phyloP scores from a whole-genome alignment of 306 rosid species.

The Begonia loranthoides region DNA sequence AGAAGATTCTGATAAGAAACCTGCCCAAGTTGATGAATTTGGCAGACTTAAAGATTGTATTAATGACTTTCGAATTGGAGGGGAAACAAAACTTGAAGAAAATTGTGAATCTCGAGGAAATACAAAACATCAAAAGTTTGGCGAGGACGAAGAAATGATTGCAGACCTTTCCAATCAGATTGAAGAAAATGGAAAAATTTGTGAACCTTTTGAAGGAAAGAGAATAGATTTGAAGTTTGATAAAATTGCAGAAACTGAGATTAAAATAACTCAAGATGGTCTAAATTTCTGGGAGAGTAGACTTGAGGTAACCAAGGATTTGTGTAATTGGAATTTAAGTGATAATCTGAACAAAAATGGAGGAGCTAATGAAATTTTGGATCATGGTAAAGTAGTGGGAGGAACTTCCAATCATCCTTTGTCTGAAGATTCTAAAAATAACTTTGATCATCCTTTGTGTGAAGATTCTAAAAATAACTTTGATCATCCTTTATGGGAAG shows the following conservation, averaged over 20 bases:
- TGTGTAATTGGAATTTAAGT: slow-evolving; percentile 23
- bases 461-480: slow-evolving; percentile 18
- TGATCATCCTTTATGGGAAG: slow-evolving; percentile 18
- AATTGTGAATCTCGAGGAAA: slow-evolving; percentile 21
- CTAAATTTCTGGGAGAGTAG: slow-evolving; percentile 17
- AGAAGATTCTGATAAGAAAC: slow-evolving; percentile 20
- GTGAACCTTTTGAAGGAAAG: slow-evolving; percentile 10
- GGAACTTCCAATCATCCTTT: background rate
- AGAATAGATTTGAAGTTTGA: slow-evolving; percentile 7
- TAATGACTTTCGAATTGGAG: slow-evolving; percentile 17
- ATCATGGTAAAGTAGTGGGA: slow-evolving; percentile 16
- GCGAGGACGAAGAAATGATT: slow-evolving; percentile 22
- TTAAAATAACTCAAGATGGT: slow-evolving; percentile 19
- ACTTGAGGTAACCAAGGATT: slow-evolving; percentile 20
- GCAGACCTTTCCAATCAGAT: slow-evolving; percentile 20
- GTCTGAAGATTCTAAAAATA: slow-evolving; percentile 15
- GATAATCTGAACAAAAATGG: slow-evolving; percentile 18
- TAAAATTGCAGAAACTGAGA: slow-evolving; percentile 15
- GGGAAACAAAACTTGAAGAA: slow-evolving; percentile 20
- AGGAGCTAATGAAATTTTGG: slow-evolving; percentile 18
- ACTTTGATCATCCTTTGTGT: slow-evolving; percentile 7
- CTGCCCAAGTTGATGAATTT: slow-evolving; percentile 17
- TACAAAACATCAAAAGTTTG: slow-evolving; percentile 20
- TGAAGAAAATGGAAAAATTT: slow-evolving; percentile 24
- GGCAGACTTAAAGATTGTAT: slow-evolving; percentile 13